Percentiles rank a stretch among this genome's conserved stretches.
These are phyloP conservation scores for Wickerhamomyces bovis DNA, from an alignment of 805 yeast genomes.

Conservation along the genomic window DNA sequence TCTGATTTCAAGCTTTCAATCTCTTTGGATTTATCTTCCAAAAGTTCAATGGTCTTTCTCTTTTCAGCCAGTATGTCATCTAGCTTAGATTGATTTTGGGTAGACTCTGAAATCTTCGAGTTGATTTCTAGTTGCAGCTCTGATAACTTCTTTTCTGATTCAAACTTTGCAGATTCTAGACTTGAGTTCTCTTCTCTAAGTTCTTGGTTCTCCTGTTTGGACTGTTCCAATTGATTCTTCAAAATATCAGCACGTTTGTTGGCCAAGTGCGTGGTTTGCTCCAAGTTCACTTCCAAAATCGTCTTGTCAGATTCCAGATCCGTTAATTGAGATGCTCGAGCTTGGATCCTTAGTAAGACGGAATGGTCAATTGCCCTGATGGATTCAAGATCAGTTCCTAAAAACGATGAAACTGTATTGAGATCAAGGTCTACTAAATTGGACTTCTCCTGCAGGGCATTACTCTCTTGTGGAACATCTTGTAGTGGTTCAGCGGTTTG, in stretches of 20 bases:
- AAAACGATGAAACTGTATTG: slow-evolving; percentile 29
- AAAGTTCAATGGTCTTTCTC: slow-evolving; percentile 27
- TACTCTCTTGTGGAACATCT: neutral
- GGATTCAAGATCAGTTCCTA: slow-evolving; percentile 23
- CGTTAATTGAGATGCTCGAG: slow-evolving; percentile 29
- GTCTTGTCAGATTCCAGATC: slow-evolving; percentile 32
- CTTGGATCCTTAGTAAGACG: slow-evolving; percentile 24
- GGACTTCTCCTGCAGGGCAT: neutral
- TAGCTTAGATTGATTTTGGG: slow-evolving; percentile 8
- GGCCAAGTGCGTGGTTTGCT: slow-evolving; percentile 32
- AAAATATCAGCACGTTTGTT: slow-evolving; percentile 28
- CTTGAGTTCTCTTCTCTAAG: slow-evolving; percentile 18
- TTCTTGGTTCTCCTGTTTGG: slow-evolving; percentile 19
- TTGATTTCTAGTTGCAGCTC: slow-evolving; percentile 12
- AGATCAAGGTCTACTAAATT: neutral
- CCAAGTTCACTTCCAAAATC: slow-evolving; percentile 32
- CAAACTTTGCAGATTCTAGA: slow-evolving; percentile 19
- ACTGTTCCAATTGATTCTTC: slow-evolving; percentile 23
- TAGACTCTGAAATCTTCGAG: slow-evolving; percentile 4
- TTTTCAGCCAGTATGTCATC: slow-evolving; percentile 22
- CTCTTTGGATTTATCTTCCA: slow-evolving; percentile 33
- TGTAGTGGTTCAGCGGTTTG: neutral
- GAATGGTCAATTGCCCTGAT: slow-evolving; percentile 18
- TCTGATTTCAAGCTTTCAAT: slow-evolving; percentile 32
- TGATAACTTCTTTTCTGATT: slow-evolving; percentile 13